Evolutionary conservation across 176 grass and related monocot species (phyloP), one percentile per base, ranked within the genome.

Genomic region (Metroxylon sagu): DNA sequence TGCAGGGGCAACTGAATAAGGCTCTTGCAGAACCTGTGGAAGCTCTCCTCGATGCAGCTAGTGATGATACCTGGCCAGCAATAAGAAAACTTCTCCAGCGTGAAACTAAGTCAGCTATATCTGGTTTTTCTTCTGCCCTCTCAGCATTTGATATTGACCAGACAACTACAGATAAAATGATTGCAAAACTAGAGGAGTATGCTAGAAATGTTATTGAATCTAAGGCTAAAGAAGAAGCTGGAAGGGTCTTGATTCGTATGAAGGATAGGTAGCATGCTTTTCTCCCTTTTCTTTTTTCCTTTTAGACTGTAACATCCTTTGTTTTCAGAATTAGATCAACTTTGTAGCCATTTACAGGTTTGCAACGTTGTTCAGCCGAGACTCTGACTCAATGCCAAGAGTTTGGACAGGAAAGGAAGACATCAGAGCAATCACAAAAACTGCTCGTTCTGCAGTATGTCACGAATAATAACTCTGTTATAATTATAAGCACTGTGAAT

Each of bases 361-460:
- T 51, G 80, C 88, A 2, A 92, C 71, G 57, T 79, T 98, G 59
- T 98, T 98, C 61, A 89, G 84, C 60, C 84, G 76, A 16, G 94
- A 98, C 81, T 73, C 79, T 65, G 94, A 98, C 57, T 97, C 92
- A 2, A 98, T 98, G 88, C 94, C 88, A 60, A 83, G 94, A 68
- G 73, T 98, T 52, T 98, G 94, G 94, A 93, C 94, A 29, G 94
- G 94, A 68, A 98, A 93, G 53, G 94, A 98, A 77, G 94, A 98
- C 68, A 92, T 98, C 49, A 98, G 84, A 83, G 72, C 94, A 49
- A 98, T 98, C 50, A 98, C 94, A 60, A 98, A 98, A 87, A 69
- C 81, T 50, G 88, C 94, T 69, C 88, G 88, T 26, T 89, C 88
- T 78, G 82, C 74, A 50, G 94, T 98, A 98, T 23, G 81, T 56